A percentile compares a stretch with the other conserved stretches of the same genome.
Evolutionary conservation across 176 grass and related monocot species (phyloP).

Genomic region (Pharus latifolius): DNA sequence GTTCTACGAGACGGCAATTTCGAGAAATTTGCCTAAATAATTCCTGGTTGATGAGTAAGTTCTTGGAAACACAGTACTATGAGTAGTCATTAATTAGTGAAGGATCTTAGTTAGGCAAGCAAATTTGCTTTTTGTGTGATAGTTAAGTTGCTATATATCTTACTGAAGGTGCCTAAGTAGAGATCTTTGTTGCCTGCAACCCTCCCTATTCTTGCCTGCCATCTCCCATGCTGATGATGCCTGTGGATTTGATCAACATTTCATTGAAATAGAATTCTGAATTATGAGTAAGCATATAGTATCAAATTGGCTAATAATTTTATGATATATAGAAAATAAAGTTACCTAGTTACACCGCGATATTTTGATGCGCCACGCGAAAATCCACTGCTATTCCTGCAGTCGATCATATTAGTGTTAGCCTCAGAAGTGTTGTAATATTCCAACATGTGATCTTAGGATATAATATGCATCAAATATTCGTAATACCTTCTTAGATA

Average conservation of each 20-base stretch:
- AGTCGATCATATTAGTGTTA: background rate
- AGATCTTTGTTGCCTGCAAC: conserved; percentile 74
- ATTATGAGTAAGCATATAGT: too few species aligned
- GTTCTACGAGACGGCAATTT: conserved; percentile 45
- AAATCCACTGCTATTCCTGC: conserved; percentile 71
- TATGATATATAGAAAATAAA: background rate
- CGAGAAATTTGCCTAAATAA: conserved; percentile 41
- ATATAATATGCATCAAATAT: background rate
- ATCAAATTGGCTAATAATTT: background rate
- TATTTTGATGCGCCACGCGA: conserved; percentile 65
- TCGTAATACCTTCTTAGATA: conserved; percentile 56
- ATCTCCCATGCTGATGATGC: conserved; percentile 71
- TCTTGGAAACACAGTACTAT: conserved; percentile 20
- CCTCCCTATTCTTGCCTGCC: conserved; percentile 77
- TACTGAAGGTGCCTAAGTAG: conserved; percentile 76
- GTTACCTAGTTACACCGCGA: conserved; percentile 58
- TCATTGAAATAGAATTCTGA: too few species aligned
- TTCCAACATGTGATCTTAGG: background rate
- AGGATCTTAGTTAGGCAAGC: conserved; percentile 1
- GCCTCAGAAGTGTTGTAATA: too few species aligned
- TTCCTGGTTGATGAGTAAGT: conserved; percentile 29
- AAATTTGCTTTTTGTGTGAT: background rate
- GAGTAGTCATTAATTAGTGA: conserved; percentile 27
- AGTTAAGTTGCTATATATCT: too few species aligned
- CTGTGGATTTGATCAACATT: too few species aligned